These are phyloP conservation scores for Salvia rosmarinus DNA, from an alignment of 257 asterid species.

Conservation along the genomic window DNA sequence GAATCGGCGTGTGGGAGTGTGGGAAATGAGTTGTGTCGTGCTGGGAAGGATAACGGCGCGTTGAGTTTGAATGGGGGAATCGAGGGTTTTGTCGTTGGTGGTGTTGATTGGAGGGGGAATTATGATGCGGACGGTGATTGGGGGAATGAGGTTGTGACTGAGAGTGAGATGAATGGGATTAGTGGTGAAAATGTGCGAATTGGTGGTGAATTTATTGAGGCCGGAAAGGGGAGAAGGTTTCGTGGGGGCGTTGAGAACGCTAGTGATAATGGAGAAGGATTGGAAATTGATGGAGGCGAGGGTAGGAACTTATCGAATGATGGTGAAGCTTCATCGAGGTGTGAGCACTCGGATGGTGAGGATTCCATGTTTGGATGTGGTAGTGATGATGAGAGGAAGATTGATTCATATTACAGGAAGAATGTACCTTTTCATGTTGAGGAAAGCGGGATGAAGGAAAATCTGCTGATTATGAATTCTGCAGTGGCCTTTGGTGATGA, in stretches of 20 bases:
- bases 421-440: constrained; percentile 35
- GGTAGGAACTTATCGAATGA: constrained; percentile 50
- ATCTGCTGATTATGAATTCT: constrained; percentile 60
- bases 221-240: constrained; percentile 30
- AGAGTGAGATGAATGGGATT: constrained; percentile 29
- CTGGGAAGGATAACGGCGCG: constrained; percentile 37
- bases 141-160: constrained; percentile 37
- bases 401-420: constrained; percentile 37
- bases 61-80: constrained; percentile 38
- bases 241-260: constrained; percentile 21
- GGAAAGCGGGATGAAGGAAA: constrained; percentile 43
- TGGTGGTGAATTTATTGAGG: constrained; percentile 28
- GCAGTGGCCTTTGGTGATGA: constrained; percentile 76
- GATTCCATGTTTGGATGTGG: constrained; percentile 83
- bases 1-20: constrained; percentile 31
- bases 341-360: constrained; percentile 76
- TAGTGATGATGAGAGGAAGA: constrained; percentile 59
- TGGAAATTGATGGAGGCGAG: constrained; percentile 40
- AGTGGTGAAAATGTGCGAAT: constrained; percentile 12
- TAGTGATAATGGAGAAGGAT: constrained; percentile 33
- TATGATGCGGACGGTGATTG: constrained; percentile 43
- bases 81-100: constrained; percentile 39
- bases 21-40: constrained; percentile 37
- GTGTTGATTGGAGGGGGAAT: constrained; percentile 40
- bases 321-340: constrained; percentile 53